These are phyloP conservation scores for Eucalyptus paniculata DNA, from an alignment of 345 rosid genomes.

Conservation along the genomic window DNA sequence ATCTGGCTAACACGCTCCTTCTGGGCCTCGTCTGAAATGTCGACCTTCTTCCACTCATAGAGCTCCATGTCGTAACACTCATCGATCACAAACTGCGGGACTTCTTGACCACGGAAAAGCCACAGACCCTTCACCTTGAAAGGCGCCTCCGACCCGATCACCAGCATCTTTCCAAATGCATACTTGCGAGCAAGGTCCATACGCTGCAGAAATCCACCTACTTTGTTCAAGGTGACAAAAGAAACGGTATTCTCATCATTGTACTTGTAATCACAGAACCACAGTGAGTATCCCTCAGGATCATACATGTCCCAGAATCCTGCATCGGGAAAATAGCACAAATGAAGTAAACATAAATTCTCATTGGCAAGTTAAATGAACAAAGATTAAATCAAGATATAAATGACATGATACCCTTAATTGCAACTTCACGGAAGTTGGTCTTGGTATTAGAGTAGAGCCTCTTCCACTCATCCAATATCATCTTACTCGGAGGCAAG, in stretches of 20 bases:
- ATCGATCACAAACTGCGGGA: constrained; percentile 75
- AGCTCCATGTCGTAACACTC: constrained; percentile 99
- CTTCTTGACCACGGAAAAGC: constrained; percentile 90
- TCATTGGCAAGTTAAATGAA: background rate
- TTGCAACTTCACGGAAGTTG: constrained; percentile 95
- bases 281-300: constrained; percentile 92
- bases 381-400: background rate
- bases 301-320: constrained; percentile 99
- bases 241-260: constrained; percentile 90
- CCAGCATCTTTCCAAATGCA: constrained; percentile 93
- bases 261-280: constrained; percentile 99
- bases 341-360: background rate
- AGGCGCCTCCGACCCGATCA: constrained; percentile 69
- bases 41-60: constrained; percentile 89
- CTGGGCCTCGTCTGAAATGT: constrained; percentile 67
- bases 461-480: constrained; percentile 98
- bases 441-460: constrained; percentile 92
- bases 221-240: constrained; percentile 87
- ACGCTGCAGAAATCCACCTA: constrained; percentile 89
- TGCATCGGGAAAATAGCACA: constrained; percentile 3
- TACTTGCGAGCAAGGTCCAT: constrained; percentile 97
- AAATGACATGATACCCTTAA: constrained; percentile 41
- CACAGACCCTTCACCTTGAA: constrained; percentile 92
- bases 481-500: constrained; percentile 88
- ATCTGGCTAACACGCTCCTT: constrained; percentile 92